phyloP scores from a whole-genome alignment of 345 rosid genomes.

The Ceriops zippeliana region DNA sequence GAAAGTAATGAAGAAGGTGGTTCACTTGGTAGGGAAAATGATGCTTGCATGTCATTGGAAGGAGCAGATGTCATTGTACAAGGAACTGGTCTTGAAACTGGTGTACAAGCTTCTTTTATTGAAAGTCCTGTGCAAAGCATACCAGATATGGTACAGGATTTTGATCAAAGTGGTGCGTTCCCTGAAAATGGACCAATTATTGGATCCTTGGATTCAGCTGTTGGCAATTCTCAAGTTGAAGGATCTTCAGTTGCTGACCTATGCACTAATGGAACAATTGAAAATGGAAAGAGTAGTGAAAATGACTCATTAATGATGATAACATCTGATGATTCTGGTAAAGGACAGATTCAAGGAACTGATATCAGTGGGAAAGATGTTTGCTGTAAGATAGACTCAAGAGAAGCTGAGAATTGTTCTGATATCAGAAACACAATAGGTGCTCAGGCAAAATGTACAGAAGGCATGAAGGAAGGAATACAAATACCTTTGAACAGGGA shows the following conservation, averaged over 20 bases:
- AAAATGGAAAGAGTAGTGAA: conserved; percentile 12
- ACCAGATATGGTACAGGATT: conserved; percentile 15
- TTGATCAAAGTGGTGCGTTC: conserved; percentile 18
- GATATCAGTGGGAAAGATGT: conserved; percentile 10
- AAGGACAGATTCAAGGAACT: conserved; percentile 9
- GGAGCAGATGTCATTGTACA: conserved; percentile 13
- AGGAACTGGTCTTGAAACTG: conserved; percentile 18
- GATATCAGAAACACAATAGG: background rate
- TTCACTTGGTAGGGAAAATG: conserved; percentile 13
- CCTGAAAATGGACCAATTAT: conserved; percentile 24
- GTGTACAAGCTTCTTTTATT: conserved; percentile 8
- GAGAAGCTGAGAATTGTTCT: conserved; percentile 12
- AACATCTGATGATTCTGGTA: conserved; percentile 11
- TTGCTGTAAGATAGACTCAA: background rate
- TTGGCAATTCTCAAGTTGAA: conserved; percentile 8
- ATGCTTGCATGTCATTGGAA: conserved; percentile 11
- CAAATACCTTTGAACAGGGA: conserved; percentile 27
- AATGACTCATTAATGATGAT: conserved; percentile 20
- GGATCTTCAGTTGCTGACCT: conserved; percentile 8
- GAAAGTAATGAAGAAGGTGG: conserved; percentile 23
- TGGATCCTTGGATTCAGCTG: conserved; percentile 11
- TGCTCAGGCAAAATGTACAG: background rate
- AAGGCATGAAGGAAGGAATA: conserved; percentile 1
- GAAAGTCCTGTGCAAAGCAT: conserved; percentile 14
- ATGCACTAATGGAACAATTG: conserved; percentile 17